Evolutionary conservation across 306 rosid species (phyloP).

Genomic region (Trifolium repens): DNA sequence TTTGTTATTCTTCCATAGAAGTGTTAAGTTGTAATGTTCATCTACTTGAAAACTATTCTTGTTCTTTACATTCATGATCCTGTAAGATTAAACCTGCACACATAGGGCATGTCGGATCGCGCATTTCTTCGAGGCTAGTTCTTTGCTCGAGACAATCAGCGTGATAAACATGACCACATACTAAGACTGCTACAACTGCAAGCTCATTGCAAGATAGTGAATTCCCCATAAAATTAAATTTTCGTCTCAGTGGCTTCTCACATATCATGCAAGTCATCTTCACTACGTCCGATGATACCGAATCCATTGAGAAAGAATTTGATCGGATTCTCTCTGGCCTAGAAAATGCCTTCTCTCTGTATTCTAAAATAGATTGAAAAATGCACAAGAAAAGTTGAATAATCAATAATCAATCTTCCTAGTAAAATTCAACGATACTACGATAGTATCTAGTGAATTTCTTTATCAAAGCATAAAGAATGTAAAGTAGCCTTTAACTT

Average conservation of each 20-base stretch:
- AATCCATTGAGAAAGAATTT: constrained; percentile 50
- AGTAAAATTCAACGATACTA: not conserved
- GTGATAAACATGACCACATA: constrained; percentile 88
- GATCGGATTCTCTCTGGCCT: constrained; percentile 81
- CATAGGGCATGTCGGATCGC: constrained; percentile 74
- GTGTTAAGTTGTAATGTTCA: constrained; percentile 25
- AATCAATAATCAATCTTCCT: not conserved
- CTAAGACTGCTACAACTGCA: constrained; percentile 78
- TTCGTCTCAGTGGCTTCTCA: constrained; percentile 66
- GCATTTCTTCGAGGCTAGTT: constrained; percentile 59
- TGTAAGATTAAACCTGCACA: constrained; percentile 55
- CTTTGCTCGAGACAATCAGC: constrained; percentile 84
- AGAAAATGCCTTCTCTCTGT: constrained; percentile 53
- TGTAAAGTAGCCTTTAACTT: not conserved
- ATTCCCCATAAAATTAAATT: constrained; percentile 55
- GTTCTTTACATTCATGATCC: constrained; percentile 43
- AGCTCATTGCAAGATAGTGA: constrained; percentile 60
- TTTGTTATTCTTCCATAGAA: constrained; percentile 29
- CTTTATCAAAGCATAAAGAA: not conserved
- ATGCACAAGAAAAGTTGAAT: not conserved
- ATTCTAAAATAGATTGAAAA: constrained; percentile 47
- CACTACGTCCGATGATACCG: constrained; percentile 50
- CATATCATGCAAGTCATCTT: constrained; percentile 74
- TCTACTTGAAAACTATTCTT: constrained; percentile 38
- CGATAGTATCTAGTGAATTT: not conserved